Evolutionary conservation across 129 eudicot species (phyloP).

Genomic region (Flaveria ramosissima): DNA sequence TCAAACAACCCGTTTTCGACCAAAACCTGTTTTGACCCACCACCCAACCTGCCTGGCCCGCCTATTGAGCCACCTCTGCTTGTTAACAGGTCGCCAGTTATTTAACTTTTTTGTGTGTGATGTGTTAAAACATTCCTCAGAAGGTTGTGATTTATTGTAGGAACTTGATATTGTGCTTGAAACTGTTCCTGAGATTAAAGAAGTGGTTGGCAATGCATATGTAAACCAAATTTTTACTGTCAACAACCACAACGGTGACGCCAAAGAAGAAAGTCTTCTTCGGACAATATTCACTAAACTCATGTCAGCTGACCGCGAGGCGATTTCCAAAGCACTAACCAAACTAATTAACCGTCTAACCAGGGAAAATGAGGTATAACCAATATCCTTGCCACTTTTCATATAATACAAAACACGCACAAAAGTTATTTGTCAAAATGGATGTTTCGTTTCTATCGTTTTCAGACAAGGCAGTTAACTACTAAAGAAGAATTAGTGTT

Average conservation of each 20-base stretch:
- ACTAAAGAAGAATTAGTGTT: slow-evolving; percentile 65
- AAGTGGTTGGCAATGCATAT: slow-evolving; percentile 59
- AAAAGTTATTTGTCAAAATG: background rate
- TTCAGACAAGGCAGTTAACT: slow-evolving; percentile 58
- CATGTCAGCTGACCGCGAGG: slow-evolving; percentile 63
- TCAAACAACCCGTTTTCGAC: background rate
- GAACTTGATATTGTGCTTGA: slow-evolving; percentile 71
- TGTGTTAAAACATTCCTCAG: slow-evolving; percentile 7
- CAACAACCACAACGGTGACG: slow-evolving; percentile 46
- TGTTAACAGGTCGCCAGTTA: background rate
- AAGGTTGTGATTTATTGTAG: slow-evolving; percentile 36
- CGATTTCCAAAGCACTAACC: slow-evolving; percentile 46
- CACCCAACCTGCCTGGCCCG: background rate
- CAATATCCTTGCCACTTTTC: background rate
- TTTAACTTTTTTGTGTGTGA: background rate
- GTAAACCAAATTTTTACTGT: slow-evolving; percentile 40
- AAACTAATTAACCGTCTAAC: slow-evolving; percentile 55
- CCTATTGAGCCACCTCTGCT: background rate
- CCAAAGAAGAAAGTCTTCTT: slow-evolving; percentile 47
- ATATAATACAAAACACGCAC: background rate
- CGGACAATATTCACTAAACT: slow-evolving; percentile 61
- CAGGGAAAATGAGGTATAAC: slow-evolving; percentile 49
- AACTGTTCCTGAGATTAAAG: slow-evolving; percentile 71
- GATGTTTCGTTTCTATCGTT: background rate
- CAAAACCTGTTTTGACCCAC: background rate